Evolutionary conservation across 164 flowering plant species (phyloP).

Genomic region (Hamamelis virginiana): DNA sequence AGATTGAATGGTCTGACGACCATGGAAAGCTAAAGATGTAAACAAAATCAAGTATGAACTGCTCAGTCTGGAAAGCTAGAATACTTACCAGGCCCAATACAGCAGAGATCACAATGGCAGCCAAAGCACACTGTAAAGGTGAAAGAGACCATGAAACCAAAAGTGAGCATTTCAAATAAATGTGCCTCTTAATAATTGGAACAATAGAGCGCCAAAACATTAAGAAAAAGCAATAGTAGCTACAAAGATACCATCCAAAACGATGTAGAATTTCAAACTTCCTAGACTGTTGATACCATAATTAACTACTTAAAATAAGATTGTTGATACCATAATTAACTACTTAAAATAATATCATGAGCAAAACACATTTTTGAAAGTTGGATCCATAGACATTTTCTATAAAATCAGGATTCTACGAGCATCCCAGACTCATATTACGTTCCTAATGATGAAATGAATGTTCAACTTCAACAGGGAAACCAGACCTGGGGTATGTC

Average conservation of each 20-base stretch:
- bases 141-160: conserved; percentile 3
- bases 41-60: background rate
- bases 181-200: background rate
- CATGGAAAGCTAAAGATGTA: background rate
- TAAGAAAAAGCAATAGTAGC: background rate
- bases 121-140: conserved; percentile 83
- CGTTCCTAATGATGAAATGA: background rate
- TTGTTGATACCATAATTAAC: background rate
- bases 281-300: background rate
- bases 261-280: background rate
- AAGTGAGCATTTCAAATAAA: conserved; percentile 10
- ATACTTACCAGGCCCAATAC: conserved; percentile 86
- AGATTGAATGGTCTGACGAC: background rate
- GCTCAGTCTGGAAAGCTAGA: background rate
- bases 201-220: background rate
- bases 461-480: conserved; percentile 5
- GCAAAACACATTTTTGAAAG: background rate
- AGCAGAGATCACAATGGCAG: conserved; percentile 97
- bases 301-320: background rate
- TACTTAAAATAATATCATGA: background rate
- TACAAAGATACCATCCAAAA: background rate
- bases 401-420: background rate
- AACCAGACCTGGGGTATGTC: conserved; percentile 85
- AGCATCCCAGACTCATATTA: background rate
- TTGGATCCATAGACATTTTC: background rate